These are phyloP conservation scores for Thalassiosira tumida DNA, from an alignment of 352 stramenopile species.

Conservation along the genomic window DNA sequence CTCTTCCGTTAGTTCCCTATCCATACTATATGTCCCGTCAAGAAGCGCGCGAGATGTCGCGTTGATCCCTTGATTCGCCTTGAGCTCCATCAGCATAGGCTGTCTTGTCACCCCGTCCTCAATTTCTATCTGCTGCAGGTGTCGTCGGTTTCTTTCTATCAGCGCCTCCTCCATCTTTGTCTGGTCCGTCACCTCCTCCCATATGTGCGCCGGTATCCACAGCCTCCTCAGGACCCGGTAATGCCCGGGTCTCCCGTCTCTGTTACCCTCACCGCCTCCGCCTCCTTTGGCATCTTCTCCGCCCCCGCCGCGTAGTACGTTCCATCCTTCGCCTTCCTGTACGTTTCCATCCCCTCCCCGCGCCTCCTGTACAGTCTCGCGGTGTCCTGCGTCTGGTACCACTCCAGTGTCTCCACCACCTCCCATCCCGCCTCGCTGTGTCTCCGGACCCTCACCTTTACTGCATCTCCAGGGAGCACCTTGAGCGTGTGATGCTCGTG, in stretches of 20 bases:
- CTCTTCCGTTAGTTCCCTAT: not conserved
- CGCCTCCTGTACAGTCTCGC: not conserved
- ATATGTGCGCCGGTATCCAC: conserved; percentile 2
- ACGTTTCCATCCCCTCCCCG: not conserved
- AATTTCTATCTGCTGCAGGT: conserved; percentile 57
- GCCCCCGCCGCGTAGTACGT: not conserved
- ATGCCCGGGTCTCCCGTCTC: too few species aligned
- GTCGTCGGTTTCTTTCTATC: conserved; percentile 30
- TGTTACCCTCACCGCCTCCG: not conserved
- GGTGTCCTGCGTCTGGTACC: not conserved
- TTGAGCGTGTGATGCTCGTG: conserved; percentile 57
- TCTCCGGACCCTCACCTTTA: not conserved
- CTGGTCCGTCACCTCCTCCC: conserved; percentile 16
- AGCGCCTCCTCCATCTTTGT: conserved; percentile 38
- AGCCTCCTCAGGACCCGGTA: not conserved
- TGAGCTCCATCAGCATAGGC: not conserved
- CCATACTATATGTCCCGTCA: not conserved
- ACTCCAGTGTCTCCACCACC: not conserved
- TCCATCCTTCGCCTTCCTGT: not conserved
- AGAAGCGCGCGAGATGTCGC: not conserved
- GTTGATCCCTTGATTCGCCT: not conserved
- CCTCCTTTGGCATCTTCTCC: not conserved
- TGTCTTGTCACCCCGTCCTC: conserved; percentile 2
- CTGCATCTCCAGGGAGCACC: conserved; percentile 20
- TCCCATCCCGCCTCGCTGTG: not conserved